These are phyloP conservation scores for Zopfia rhizophila DNA, from an alignment of 2,329 filamentous ascomycete genomes.

Conservation along the genomic window DNA sequence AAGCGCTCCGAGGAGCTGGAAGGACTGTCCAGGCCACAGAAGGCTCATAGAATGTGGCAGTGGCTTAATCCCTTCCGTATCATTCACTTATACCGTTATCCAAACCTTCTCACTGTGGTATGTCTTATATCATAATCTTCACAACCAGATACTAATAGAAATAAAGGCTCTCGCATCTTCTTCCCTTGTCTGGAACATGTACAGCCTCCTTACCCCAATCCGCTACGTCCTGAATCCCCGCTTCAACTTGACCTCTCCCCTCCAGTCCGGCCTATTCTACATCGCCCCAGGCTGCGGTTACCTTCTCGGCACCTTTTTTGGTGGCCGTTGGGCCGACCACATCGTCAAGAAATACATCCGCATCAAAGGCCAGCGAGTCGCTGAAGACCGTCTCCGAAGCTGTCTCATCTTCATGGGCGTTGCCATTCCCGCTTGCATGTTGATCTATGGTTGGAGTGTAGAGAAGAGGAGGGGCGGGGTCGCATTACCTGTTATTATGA, in stretches of 20 bases:
- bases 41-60: constrained; percentile 65
- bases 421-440: constrained; percentile 69
- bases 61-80: constrained; percentile 76
- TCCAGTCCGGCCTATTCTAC: constrained; percentile 77
- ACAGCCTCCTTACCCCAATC: constrained; percentile 74
- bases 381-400: constrained; percentile 73
- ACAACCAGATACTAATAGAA: constrained; percentile 1
- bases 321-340: constrained; percentile 76
- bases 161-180: constrained; percentile 65
- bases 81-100: constrained; percentile 71
- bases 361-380: constrained; percentile 69
- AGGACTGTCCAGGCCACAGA: constrained; percentile 62
- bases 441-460: constrained; percentile 75
- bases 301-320: constrained; percentile 73
- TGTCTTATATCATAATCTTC: constrained; percentile 14
- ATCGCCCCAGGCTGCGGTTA: constrained; percentile 78
- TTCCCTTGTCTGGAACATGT: constrained; percentile 80
- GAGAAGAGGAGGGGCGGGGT: constrained; percentile 66
- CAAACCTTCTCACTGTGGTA: constrained; percentile 68
- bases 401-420: constrained; percentile 65
- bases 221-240: constrained; percentile 79
- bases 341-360: constrained; percentile 72
- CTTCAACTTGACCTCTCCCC: constrained; percentile 72
- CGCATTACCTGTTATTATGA: constrained; percentile 73
- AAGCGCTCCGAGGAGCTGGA: constrained; percentile 70